These are phyloP conservation scores for Boletus reticulatus DNA, from an alignment of 768 basidiomycete genomes.

Conservation along the genomic window DNA sequence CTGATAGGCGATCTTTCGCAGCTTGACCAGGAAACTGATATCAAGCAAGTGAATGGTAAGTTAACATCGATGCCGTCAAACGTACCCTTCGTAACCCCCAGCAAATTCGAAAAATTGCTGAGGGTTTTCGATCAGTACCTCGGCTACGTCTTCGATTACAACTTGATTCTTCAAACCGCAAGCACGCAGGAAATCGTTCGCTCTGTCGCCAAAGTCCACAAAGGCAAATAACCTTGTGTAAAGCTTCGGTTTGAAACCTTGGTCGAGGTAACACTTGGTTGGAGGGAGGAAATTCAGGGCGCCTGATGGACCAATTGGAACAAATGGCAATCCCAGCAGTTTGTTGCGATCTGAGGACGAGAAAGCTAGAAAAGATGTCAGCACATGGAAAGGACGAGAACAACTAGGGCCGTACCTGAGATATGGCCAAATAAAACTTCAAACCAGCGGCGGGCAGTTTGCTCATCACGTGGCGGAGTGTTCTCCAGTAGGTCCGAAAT, in stretches of 20 bases:
- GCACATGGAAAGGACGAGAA: background rate
- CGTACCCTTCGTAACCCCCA: slow-evolving; percentile 62
- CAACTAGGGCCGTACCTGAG: slow-evolving; percentile 39
- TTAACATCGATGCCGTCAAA: background rate
- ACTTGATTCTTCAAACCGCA: slow-evolving; percentile 85
- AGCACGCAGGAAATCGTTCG: slow-evolving; percentile 75
- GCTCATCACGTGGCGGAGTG: too few relatives aligned
- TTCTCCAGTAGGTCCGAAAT: too few relatives aligned
- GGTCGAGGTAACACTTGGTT: too few relatives aligned
- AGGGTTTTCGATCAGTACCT: slow-evolving; percentile 63
- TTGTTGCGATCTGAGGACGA: too few relatives aligned
- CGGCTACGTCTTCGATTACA: slow-evolving; percentile 71
- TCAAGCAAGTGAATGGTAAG: background rate
- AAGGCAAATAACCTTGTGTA: slow-evolving; percentile 79
- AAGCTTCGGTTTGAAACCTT: slow-evolving; percentile 47
- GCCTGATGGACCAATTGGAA: too few relatives aligned
- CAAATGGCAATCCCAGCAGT: too few relatives aligned
- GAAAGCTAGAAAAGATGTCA: too few relatives aligned
- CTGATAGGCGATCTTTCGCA: slow-evolving; percentile 40
- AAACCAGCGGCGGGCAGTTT: too few relatives aligned
- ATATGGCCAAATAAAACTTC: slow-evolving; percentile 60
- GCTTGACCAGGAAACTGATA: slow-evolving; percentile 67
- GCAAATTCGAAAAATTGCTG: slow-evolving; percentile 64
- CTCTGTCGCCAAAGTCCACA: slow-evolving; percentile 76
- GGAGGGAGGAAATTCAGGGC: too few relatives aligned